phyloP scores from a whole-genome alignment of 2,329 filamentous ascomycete genomes.

The Boeremia exigua region DNA sequence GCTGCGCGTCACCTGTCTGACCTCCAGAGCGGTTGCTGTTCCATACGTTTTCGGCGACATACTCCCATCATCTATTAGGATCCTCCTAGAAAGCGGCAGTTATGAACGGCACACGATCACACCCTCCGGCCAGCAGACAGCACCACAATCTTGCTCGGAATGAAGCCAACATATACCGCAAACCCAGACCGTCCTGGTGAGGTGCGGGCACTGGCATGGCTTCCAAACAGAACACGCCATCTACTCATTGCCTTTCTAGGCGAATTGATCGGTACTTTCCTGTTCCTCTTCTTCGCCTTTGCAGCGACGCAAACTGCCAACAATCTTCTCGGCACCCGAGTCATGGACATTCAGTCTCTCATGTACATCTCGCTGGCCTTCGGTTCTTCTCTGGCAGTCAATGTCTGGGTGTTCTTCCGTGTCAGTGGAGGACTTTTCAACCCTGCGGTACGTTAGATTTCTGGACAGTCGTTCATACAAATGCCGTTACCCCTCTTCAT shows the following conservation, averaged over 20 bases:
- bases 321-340: slow-evolving; percentile 31
- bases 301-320: slow-evolving; percentile 49
- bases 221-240: slow-evolving; percentile 52
- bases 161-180: slow-evolving; percentile 43
- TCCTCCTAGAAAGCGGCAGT: slow-evolving; percentile 16
- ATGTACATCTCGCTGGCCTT: slow-evolving; percentile 48
- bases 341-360: slow-evolving; percentile 34
- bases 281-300: slow-evolving; percentile 51
- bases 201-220: slow-evolving; percentile 50
- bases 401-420: slow-evolving; percentile 51
- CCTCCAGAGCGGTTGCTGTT: slow-evolving; percentile 27
- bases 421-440: slow-evolving; percentile 50
- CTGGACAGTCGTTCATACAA: slow-evolving; percentile 4
- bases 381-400: slow-evolving; percentile 48
- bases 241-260: slow-evolving; percentile 56
- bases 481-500: too few relatives aligned
- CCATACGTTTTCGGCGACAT: slow-evolving; percentile 29
- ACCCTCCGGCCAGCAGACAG: slow-evolving; percentile 37
- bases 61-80: slow-evolving; percentile 17
- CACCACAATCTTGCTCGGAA: slow-evolving; percentile 49
- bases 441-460: slow-evolving; percentile 43
- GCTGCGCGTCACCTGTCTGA: slow-evolving; percentile 21
- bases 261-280: slow-evolving; percentile 48
- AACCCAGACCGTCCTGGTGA: slow-evolving; percentile 45
- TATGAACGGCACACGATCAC: slow-evolving; percentile 47